A percentile compares a stretch with the other conserved stretches of the same genome.
phyloP scores from a whole-genome alignment of 106 monocot species.

The Triglochin maritima region DNA sequence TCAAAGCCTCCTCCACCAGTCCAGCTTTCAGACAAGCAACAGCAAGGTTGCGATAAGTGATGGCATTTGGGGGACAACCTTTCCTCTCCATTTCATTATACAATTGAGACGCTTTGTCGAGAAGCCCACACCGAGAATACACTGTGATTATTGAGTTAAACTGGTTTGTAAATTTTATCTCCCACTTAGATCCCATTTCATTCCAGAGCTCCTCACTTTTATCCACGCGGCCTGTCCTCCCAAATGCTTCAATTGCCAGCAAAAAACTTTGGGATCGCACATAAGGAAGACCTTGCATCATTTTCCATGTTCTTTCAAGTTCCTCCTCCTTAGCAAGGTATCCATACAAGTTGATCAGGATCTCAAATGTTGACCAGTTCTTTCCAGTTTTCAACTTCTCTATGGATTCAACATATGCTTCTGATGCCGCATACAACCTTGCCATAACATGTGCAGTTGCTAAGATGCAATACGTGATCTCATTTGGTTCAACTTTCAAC shows the following conservation, averaged over 20 bases:
- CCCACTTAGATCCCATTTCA: slow-evolving; percentile 36
- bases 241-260: slow-evolving; percentile 77
- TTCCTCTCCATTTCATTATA: slow-evolving; percentile 67
- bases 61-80: slow-evolving; percentile 80
- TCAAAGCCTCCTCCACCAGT: slow-evolving; percentile 52
- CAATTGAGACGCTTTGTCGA: slow-evolving; percentile 53
- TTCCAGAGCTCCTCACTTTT: slow-evolving; percentile 75
- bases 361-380: slow-evolving; percentile 88
- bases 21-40: slow-evolving; percentile 75
- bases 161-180: slow-evolving; percentile 35
- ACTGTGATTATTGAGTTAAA: slow-evolving; percentile 81
- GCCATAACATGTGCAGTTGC: slow-evolving; percentile 84
- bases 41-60: slow-evolving; percentile 85
- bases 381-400: slow-evolving; percentile 53
- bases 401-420: slow-evolving; percentile 59
- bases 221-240: slow-evolving; percentile 29
- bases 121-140: slow-evolving; percentile 54
- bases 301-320: slow-evolving; percentile 65
- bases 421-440: slow-evolving; percentile 53
- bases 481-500: slow-evolving; percentile 61
- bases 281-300: slow-evolving; percentile 55
- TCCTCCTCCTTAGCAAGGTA: slow-evolving; percentile 57
- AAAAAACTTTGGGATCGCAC: slow-evolving; percentile 58
- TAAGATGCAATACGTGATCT: slow-evolving; percentile 80
- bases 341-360: slow-evolving; percentile 85